Evolutionary conservation across 1,284 basidiomycete genomes (phyloP), one percentile per base, ranked within the genome.

Genomic region (Rhodotorula glutinis): DNA sequence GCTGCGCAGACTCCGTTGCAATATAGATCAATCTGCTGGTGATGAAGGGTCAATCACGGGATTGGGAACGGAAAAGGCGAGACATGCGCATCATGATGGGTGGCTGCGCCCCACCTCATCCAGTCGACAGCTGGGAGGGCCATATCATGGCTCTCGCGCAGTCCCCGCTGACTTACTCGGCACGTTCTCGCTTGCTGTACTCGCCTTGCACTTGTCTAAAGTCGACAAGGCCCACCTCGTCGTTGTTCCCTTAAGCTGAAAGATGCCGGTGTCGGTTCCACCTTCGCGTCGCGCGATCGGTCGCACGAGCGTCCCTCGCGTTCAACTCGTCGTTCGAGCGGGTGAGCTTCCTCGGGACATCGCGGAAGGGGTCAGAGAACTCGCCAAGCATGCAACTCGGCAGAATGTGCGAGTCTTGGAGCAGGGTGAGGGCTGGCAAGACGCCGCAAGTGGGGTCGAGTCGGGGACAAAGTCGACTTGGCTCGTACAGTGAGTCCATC

Each of bases 361-460:
- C 2, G 27, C 21, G 14, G 49, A 51, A 27, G 49, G 49, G 25
- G 49, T 51, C 49, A 51, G 17, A 1, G 64, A 71, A 25, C 30
- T 73, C 10, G 72, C 67, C 0, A 11, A 17, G 4, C 33, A 52
- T 2, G 55, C 62, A 4, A 62, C 62, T 0, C 44, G 72, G n/a
- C 51, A 51, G 11, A 73, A 73, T 41, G 55, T 71, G 4, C 49
- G 49, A 33, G 57, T 73, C 17, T 46, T 71, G 16, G 59, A 65
- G 23, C 57, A 47, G 13, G 63, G 67, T 2, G 21, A 23, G 33
- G 56, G 41, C 17, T 69, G 43, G 7, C 41, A 30, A 46, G 30
- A 25, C 23, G 14, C 40, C 33, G 1, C 38, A 27, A 23, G 47
- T 52, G 7, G 30, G 29, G 17, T 57, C 38, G 43, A 21, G 8